Evolutionary conservation across 768 basidiomycete species (phyloP).

Genomic region (Pisolithus albus): DNA sequence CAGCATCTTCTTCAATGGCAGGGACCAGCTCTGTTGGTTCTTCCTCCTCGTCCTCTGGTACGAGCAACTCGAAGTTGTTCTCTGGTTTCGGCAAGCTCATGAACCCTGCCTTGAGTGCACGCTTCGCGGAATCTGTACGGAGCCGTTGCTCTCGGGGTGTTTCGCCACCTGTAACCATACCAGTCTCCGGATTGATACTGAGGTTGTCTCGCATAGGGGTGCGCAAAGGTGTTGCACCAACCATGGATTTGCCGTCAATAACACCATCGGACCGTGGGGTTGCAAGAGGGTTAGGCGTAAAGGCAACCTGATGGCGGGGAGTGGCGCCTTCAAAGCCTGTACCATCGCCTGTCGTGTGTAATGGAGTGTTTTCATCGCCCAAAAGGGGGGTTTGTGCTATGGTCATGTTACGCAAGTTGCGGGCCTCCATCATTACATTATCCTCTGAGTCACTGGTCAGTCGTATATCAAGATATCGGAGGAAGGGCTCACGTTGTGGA

Average conservation of each 20-base stretch:
- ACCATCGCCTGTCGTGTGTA: constrained; percentile 70
- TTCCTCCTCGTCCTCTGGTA: constrained; percentile 80
- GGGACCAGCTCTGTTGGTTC: constrained; percentile 21
- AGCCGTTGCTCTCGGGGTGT: constrained; percentile 76
- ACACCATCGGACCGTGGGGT: constrained; percentile 64
- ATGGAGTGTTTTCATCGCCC: constrained; percentile 95
- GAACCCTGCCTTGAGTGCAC: constrained; percentile 76
- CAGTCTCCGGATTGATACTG: constrained; percentile 74
- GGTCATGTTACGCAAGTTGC: constrained; percentile 92
- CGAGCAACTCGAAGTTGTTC: constrained; percentile 93
- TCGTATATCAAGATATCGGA: not conserved
- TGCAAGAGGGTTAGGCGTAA: constrained; percentile 94
- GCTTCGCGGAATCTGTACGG: constrained; percentile 57
- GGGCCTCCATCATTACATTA: constrained; percentile 88
- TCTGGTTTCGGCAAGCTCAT: constrained; percentile 83
- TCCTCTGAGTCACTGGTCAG: constrained; percentile 57
- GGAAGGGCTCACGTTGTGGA: constrained; percentile 70
- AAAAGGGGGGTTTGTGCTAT: constrained; percentile 89
- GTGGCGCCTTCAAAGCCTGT: constrained; percentile 95
- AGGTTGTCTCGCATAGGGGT: constrained; percentile 94
- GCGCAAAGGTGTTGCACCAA: constrained; percentile 74
- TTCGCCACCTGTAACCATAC: constrained; percentile 45
- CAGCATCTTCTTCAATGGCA: constrained; percentile 73
- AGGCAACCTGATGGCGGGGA: constrained; percentile 82
- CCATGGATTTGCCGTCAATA: constrained; percentile 28